Base-by-base conservation (phyloP, 176 grass and related monocot genomes). In the Hsuehochloa calcarea region DNA sequence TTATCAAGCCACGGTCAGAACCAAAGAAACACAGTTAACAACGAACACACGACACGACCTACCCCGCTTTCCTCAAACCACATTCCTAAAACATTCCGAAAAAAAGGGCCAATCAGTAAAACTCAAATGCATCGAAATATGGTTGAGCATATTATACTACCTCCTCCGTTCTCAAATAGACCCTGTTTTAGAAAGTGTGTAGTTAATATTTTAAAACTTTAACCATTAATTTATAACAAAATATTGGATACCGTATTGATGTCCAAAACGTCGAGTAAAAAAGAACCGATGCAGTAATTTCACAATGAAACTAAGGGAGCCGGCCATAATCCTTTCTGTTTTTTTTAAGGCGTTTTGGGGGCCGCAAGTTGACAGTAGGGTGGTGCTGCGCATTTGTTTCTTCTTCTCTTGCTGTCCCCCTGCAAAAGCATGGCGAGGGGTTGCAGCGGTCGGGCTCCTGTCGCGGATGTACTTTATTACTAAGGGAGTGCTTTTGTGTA, bases 331-430 rank as follows among this genome's bases (percentile, higher is more conserved):
- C 14, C 61, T 34, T 34, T 34, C 3, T 8, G 29, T 20, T 19
- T 54, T 74, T 74, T 3, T 4, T 10, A 35, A 35, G 16, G 8
- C 72, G 37, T 40, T 73, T 47, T 45, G 6, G 35, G 11, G 5
- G 43, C n/a, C 15, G 67, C 66, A 73, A 35, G 74, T 77, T 77
- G 74, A 39, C 74, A 47, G 43, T 16, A 22, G 39, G 14, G 49
- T 16, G 40, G 69, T 49, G 70, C 41, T n/a, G 19, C 68, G 27
- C 81, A 52, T 65, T 52, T 67, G 72, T 50, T 56, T 17, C 71
- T 82, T 76, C 79, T 82, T 82, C 14, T 45, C 71, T 70, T 82
- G 79, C 63, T 87, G 85, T 67, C 59, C 75, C 61, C 79, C 72
- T 15, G 63, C 50, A 77, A 82, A 82, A 70, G 71, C 70, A 80